Evolutionary conservation across 2,329 filamentous ascomycete genomes (phyloP).

Genomic region (Coleophoma cylindrospora): DNA sequence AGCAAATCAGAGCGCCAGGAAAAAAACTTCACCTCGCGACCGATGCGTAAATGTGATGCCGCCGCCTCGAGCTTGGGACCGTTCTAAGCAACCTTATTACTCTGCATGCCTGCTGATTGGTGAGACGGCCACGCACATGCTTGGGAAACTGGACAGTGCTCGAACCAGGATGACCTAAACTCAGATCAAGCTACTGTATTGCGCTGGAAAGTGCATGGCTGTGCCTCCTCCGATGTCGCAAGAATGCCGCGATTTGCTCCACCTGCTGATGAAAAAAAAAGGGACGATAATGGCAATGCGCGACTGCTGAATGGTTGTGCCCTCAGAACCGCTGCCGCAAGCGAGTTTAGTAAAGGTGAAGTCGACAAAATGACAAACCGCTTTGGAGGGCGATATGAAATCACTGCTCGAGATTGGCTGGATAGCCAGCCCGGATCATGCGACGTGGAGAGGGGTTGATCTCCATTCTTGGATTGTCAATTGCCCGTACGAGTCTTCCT

Average conservation of each 20-base stretch:
- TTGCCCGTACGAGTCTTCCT: too few species aligned
- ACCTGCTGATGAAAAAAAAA: neutral
- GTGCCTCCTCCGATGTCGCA: neutral
- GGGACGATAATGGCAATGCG: too few species aligned
- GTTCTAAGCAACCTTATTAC: neutral
- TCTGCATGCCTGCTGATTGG: neutral
- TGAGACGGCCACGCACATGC: neutral
- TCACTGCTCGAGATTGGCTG: neutral
- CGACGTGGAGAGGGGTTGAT: neutral
- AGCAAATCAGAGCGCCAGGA: too few species aligned
- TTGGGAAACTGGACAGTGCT: too few species aligned
- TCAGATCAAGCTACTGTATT: too few species aligned
- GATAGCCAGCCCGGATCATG: neutral
- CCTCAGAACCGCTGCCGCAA: neutral
- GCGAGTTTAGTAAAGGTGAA: neutral
- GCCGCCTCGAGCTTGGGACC: neutral
- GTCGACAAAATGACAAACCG: conserved; percentile 1
- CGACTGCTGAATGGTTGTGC: too few species aligned
- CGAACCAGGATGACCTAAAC: too few species aligned
- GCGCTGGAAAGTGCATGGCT: too few species aligned
- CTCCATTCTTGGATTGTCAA: too few species aligned
- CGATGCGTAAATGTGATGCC: too few species aligned
- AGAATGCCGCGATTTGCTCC: neutral
- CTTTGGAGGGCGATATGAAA: neutral
- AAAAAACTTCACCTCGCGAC: too few species aligned